These are phyloP conservation scores for Sporothrix euskadiensis DNA, from an alignment of 2,329 filamentous ascomycete genomes.

Conservation along the genomic window DNA sequence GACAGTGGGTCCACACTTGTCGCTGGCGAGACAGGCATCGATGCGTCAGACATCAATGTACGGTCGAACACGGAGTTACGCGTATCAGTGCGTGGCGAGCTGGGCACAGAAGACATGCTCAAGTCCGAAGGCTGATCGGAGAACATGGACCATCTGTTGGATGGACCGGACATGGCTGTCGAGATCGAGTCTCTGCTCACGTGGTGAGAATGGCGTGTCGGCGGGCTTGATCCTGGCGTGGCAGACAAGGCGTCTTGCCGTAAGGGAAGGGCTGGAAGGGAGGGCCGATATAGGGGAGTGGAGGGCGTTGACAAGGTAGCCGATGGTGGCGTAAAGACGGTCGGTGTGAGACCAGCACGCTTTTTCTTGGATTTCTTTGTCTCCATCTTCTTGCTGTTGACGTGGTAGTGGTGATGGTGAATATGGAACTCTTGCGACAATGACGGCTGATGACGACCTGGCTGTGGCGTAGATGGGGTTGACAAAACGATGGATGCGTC, in stretches of 20 bases:
- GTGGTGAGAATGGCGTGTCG: constrained; percentile 45
- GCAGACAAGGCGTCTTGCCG: constrained; percentile 29
- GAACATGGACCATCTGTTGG: constrained; percentile 65
- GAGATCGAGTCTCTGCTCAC: constrained; percentile 54
- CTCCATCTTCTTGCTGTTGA: constrained; percentile 59
- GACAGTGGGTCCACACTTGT: constrained; percentile 72
- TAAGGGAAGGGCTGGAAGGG: constrained; percentile 43
- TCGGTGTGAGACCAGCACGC: constrained; percentile 63
- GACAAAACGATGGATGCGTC: not conserved
- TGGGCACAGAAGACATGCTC: constrained; percentile 71
- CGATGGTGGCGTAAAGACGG: constrained; percentile 60
- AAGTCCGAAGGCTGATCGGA: constrained; percentile 64
- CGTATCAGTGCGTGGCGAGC: constrained; percentile 75
- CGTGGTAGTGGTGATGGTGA: constrained; percentile 84
- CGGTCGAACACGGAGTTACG: constrained; percentile 79
- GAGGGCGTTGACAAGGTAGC: constrained; percentile 43
- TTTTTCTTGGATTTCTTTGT: constrained; percentile 69
- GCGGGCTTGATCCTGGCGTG: constrained; percentile 34
- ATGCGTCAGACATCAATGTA: constrained; percentile 62
- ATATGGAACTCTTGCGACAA: constrained; percentile 80
- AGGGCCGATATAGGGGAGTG: constrained; percentile 42
- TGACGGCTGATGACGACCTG: constrained; percentile 36
- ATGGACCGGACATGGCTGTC: constrained; percentile 44
- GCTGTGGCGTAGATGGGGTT: constrained; percentile 32
- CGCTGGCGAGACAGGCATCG: constrained; percentile 77